These are phyloP conservation scores for Aspergillus cavernicola DNA, from an alignment of 495 filamentous ascomycete species.

Conservation along the genomic window DNA sequence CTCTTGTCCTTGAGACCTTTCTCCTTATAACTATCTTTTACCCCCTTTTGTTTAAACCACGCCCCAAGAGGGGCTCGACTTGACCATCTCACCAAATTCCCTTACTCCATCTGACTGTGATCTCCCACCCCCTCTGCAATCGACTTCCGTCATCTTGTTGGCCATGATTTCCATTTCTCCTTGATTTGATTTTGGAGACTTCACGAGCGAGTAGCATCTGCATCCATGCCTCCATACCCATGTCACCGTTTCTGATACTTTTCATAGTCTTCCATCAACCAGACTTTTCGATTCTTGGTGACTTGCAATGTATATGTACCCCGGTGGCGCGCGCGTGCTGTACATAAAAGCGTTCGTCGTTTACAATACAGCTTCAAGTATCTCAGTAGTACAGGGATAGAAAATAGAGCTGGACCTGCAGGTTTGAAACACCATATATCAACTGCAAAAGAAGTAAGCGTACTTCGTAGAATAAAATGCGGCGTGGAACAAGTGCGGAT, in stretches of 20 bases:
- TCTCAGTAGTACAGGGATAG: conserved; percentile 9
- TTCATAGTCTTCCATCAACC: conserved; percentile 22
- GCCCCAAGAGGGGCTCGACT: conserved; percentile 20
- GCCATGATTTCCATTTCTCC: conserved; percentile 19
- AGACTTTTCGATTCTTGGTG: conserved; percentile 16
- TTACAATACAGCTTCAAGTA: conserved; percentile 15
- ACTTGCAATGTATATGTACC: conserved; percentile 35
- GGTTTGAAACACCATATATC: neutral
- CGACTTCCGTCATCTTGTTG: conserved; percentile 15
- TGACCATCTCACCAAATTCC: conserved; percentile 14
- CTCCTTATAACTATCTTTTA: conserved; percentile 25
- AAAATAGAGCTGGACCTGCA: neutral
- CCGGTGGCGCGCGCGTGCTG: conserved; percentile 30
- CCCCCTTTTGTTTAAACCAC: conserved; percentile 15
- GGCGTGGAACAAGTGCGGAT: neutral
- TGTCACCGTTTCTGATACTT: conserved; percentile 22
- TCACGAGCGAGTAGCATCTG: conserved; percentile 19
- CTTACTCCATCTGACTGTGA: conserved; percentile 11
- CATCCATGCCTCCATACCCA: conserved; percentile 19
- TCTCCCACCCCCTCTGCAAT: conserved; percentile 8
- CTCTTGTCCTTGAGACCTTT: conserved; percentile 23
- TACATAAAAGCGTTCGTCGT: conserved; percentile 30
- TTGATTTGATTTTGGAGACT: conserved; percentile 21
- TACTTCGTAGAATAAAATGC: too few relatives aligned
- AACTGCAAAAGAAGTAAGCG: too few relatives aligned